Evolutionary conservation across 306 rosid genomes (phyloP).

Genomic region (Sicyos edulis): DNA sequence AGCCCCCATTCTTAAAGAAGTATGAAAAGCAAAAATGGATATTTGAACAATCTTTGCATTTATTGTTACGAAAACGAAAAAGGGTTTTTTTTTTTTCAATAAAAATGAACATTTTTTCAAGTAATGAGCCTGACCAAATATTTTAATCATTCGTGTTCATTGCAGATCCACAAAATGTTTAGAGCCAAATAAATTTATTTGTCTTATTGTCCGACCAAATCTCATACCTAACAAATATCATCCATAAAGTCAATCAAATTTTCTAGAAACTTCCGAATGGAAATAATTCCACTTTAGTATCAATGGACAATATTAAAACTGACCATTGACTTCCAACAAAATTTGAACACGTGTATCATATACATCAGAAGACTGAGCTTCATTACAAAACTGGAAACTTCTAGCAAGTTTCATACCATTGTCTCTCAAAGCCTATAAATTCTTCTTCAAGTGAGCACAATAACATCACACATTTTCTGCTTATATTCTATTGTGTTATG

Average conservation of each 20-base stretch:
- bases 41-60: too few relatives aligned
- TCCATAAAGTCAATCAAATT: neutral
- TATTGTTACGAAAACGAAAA: too few relatives aligned
- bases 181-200: neutral
- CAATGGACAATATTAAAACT: conserved; percentile 10
- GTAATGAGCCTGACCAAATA: neutral
- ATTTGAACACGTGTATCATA: neutral
- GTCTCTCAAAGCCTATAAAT: neutral
- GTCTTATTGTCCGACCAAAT: neutral
- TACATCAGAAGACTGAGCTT: too few relatives aligned
- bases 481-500: neutral
- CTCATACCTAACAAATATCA: neutral
- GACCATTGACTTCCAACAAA: neutral
- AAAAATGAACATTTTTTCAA: too few relatives aligned
- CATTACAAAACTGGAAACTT: neutral
- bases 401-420: neutral
- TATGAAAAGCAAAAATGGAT: too few relatives aligned
- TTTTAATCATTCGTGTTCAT: neutral
- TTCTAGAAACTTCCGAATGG: neutral
- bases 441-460: neutral
- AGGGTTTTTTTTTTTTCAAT: too few relatives aligned
- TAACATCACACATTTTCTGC: neutral
- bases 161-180: neutral
- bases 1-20: too few relatives aligned
- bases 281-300: neutral